Percentiles rank a stretch among this genome's conserved stretches.
phyloP scores from a whole-genome alignment of 768 basidiomycete species.

The Lactarius vividus region DNA sequence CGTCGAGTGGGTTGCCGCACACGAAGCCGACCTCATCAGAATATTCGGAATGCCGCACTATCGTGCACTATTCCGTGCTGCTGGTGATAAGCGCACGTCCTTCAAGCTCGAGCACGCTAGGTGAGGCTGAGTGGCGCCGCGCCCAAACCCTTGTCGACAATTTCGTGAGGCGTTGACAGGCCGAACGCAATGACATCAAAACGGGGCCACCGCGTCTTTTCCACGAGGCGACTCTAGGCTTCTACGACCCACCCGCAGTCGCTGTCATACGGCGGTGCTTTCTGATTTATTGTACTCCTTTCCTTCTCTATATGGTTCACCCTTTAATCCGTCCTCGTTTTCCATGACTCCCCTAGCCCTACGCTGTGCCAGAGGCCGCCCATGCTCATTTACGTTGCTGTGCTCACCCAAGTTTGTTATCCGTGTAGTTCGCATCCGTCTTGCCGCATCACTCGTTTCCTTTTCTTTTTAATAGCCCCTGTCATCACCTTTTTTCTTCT shows the following conservation, averaged over 20 bases:
- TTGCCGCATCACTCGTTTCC: conserved; percentile 22
- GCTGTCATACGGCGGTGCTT: conserved; percentile 15
- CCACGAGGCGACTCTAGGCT: conserved; percentile 26
- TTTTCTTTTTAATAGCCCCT: conserved; percentile 17
- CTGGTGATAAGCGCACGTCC: conserved; percentile 64
- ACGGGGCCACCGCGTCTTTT: conserved; percentile 29
- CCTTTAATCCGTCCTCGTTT: conserved; percentile 20
- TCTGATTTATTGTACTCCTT: conserved; percentile 13
- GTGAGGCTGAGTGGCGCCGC: conserved; percentile 7
- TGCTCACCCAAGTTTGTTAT: conserved; percentile 25
- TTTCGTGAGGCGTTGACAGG: conserved; percentile 26
- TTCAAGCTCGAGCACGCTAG: conserved; percentile 69
- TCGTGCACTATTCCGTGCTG: conserved; percentile 68
- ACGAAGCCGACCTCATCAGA: conserved; percentile 64
- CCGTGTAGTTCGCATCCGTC: conserved; percentile 24
- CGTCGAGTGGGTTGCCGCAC: conserved; percentile 69
- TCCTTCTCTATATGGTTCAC: background rate
- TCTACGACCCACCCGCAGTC: conserved; percentile 17
- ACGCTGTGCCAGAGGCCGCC: conserved; percentile 13
- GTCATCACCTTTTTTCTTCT: conserved; percentile 11
- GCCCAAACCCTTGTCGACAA: conserved; percentile 27
- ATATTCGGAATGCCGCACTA: conserved; percentile 74
- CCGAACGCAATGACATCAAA: conserved; percentile 28
- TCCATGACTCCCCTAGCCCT: conserved; percentile 1
- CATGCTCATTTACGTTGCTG: conserved; percentile 24